A percentile compares a stretch with the other conserved stretches of the same genome.
Conservation (phyloP, 2,329 filamentous ascomycete species). For the Podosphaera fusca region DNA sequence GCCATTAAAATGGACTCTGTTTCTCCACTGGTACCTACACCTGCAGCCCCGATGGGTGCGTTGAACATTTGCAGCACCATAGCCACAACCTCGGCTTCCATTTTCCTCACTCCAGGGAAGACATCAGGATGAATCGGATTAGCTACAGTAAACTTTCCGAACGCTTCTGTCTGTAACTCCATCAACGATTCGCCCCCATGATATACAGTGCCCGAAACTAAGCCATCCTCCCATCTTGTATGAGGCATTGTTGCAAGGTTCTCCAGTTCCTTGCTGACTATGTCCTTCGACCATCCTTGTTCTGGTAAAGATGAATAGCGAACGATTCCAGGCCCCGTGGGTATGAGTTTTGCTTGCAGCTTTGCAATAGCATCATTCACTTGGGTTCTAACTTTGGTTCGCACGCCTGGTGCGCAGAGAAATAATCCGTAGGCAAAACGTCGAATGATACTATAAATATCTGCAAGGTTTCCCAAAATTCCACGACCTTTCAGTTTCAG, state of each 20-base stretch:
- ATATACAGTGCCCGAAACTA: slow-evolving; percentile 86
- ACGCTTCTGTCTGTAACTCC: slow-evolving; percentile 74
- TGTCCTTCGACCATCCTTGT: slow-evolving; percentile 61
- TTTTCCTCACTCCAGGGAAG: slow-evolving; percentile 92
- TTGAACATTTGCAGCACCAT: slow-evolving; percentile 88
- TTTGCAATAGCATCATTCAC: slow-evolving; percentile 60
- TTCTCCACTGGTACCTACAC: slow-evolving; percentile 76
- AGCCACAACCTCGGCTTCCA: slow-evolving; percentile 93
- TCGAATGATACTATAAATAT: slow-evolving; percentile 49
- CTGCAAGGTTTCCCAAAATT: slow-evolving; percentile 51
- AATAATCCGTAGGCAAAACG: slow-evolving; percentile 66
- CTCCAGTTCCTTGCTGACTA: slow-evolving; percentile 56
- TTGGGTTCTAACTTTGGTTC: slow-evolving; percentile 64
- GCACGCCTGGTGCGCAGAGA: slow-evolving; percentile 66
- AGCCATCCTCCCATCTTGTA: slow-evolving; percentile 89
- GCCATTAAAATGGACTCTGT: slow-evolving; percentile 97
- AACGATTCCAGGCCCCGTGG: slow-evolving; percentile 43
- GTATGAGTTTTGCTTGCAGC: slow-evolving; percentile 64
- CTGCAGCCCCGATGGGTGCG: slow-evolving; percentile 62
- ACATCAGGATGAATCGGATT: slow-evolving; percentile 97
- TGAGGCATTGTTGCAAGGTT: slow-evolving; percentile 71
- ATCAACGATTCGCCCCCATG: slow-evolving; percentile 70
- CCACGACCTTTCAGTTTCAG: slow-evolving; percentile 80
- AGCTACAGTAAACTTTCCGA: slow-evolving; percentile 78
- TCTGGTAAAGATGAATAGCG: slow-evolving; percentile 58